Percentiles rank a stretch among this genome's conserved stretches.
Evolutionary conservation across 805 yeast species (phyloP).

Genomic region (Debaryomyces castellii): DNA sequence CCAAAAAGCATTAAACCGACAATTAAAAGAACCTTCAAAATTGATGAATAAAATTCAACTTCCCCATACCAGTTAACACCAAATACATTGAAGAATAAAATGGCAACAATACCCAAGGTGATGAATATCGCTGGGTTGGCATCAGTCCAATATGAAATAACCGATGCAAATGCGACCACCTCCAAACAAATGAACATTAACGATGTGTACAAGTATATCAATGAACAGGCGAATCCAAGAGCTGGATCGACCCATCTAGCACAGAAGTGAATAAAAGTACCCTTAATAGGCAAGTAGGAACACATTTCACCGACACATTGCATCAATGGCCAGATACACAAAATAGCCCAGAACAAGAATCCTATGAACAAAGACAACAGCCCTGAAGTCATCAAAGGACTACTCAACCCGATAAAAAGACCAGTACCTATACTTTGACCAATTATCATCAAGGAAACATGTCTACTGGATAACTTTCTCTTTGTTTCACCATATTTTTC

Average conservation of each 20-base stretch:
- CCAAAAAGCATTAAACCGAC: slow-evolving; percentile 63
- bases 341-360: slow-evolving; percentile 27
- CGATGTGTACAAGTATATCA: slow-evolving; percentile 57
- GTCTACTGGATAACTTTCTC: slow-evolving; percentile 28
- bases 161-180: slow-evolving; percentile 59
- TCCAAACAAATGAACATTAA: slow-evolving; percentile 60
- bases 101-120: slow-evolving; percentile 44
- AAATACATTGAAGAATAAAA: slow-evolving; percentile 41
- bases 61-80: slow-evolving; percentile 56
- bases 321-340: slow-evolving; percentile 36
- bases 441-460: slow-evolving; percentile 34
- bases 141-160: slow-evolving; percentile 53
- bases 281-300: slow-evolving; percentile 34
- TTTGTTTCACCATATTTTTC: slow-evolving; percentile 30
- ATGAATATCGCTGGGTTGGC: slow-evolving; percentile 63
- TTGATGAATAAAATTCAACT: slow-evolving; percentile 62
- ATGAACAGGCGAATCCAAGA: slow-evolving; percentile 68
- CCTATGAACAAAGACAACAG: slow-evolving; percentile 35
- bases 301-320: slow-evolving; percentile 39
- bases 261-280: slow-evolving; percentile 33
- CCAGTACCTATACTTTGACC: slow-evolving; percentile 39
- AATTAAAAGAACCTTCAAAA: slow-evolving; percentile 63
- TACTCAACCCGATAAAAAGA: slow-evolving; percentile 29
- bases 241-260: slow-evolving; percentile 63
- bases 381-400: slow-evolving; percentile 32